Evolutionary conservation across 352 stramenopile species (phyloP).

Genomic region (Pythium aristosporum): DNA sequence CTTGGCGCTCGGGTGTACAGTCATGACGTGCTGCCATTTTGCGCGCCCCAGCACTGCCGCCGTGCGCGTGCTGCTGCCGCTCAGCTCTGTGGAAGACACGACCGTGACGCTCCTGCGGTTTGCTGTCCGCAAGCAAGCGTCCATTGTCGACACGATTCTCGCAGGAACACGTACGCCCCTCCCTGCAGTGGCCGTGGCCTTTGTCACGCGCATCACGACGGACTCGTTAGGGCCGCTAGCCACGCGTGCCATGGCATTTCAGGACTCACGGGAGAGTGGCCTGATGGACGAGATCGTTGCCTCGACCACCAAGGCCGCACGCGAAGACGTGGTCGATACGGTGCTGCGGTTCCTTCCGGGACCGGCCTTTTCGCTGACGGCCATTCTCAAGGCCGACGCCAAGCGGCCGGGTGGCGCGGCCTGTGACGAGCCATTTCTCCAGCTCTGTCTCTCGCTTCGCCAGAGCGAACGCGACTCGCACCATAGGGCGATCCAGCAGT

Average conservation of each 20-base stretch:
- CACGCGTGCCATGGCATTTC: neutral
- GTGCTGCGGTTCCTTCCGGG: constrained; percentile 10
- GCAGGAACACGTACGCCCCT: neutral
- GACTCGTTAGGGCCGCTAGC: constrained; percentile 8
- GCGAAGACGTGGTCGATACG: constrained; percentile 6
- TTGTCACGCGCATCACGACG: constrained; percentile 1
- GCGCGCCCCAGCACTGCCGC: neutral
- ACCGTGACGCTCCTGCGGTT: constrained; percentile 12
- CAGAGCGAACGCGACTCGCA: constrained; percentile 9
- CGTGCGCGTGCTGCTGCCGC: neutral
- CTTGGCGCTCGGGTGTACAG: constrained; percentile 4
- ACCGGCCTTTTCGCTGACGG: constrained; percentile 1
- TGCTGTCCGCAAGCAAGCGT: constrained; percentile 1
- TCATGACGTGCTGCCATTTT: constrained; percentile 14
- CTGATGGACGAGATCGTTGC: constrained; percentile 5
- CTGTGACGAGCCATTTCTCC: constrained; percentile 11
- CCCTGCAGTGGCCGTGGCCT: neutral
- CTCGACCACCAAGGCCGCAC: neutral
- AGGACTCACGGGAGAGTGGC: neutral
- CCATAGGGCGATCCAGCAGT: constrained; percentile 11
- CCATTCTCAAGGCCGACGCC: constrained; percentile 9
- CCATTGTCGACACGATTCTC: constrained; percentile 1
- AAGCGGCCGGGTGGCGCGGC: neutral
- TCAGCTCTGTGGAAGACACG: constrained; percentile 17
- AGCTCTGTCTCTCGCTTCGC: constrained; percentile 13